Conservation (phyloP, 1,284 basidiomycete species). For the Fomitopsis betulina region DNA sequence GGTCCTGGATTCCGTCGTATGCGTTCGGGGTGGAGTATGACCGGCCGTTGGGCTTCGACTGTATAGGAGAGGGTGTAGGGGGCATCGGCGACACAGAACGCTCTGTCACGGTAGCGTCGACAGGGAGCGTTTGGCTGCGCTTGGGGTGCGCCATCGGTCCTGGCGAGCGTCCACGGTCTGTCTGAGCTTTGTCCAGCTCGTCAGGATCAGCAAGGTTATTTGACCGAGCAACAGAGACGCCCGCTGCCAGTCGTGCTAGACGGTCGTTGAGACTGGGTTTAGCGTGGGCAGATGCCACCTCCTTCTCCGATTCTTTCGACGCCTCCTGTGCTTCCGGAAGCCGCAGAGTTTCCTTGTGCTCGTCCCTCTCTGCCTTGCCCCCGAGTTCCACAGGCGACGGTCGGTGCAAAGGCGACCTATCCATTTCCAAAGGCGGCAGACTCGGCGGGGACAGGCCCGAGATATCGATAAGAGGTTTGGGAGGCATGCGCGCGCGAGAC, state of each 20-base stretch:
- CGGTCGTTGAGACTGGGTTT: conserved; percentile 28
- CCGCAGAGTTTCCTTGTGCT: not conserved
- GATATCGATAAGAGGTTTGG: conserved; percentile 50
- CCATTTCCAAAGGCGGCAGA: conserved; percentile 15
- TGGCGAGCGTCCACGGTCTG: conserved; percentile 10
- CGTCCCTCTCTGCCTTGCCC: conserved; percentile 1
- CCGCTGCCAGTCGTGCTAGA: conserved; percentile 22
- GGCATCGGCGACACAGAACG: conserved; percentile 10
- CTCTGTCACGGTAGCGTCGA: conserved; percentile 12
- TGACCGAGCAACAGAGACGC: conserved; percentile 13
- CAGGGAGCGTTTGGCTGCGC: conserved; percentile 24
- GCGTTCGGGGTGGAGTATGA: conserved; percentile 24
- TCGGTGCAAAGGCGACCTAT: not conserved
- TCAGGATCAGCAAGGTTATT: not conserved
- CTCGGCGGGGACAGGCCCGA: conserved; percentile 23
- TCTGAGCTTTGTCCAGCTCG: conserved; percentile 7
- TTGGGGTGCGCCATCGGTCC: conserved; percentile 11
- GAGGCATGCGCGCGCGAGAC: conserved; percentile 27
- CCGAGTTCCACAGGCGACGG: not conserved
- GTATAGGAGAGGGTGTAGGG: conserved; percentile 14
- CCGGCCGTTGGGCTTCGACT: conserved; percentile 18
- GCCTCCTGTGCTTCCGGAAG: not conserved
- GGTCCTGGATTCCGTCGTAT: conserved; percentile 18
- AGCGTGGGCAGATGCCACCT: not conserved
- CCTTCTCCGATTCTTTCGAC: not conserved